Base-by-base conservation (phyloP, 2,329 filamentous ascomycete species). In the Monosporascus ibericus region DNA sequence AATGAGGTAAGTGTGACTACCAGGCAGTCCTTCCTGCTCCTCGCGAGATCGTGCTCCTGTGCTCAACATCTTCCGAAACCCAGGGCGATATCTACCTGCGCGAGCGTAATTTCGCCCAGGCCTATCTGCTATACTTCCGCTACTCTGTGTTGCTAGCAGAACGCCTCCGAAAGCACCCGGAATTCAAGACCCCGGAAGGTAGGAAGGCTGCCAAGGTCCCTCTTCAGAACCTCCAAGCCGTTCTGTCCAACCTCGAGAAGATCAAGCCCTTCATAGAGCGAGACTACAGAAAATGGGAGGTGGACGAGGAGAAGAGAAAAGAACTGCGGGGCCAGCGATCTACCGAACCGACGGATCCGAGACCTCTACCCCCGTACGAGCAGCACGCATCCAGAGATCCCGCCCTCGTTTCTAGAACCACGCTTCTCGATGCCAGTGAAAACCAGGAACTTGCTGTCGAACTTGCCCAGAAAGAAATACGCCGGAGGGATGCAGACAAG, bases 81-180 rank as follows among this genome's bases (percentile, higher is more conserved):
- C 64, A 96, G 89, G 92, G 90, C 20, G 79, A 83, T 49, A 90
- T 92, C 61, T 96, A 96, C 66, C 80, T 94, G 63, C 80, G 81
- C 42, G 92, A 97, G 70, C 86, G 87, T 63, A 92, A 96, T 70
- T 84, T 90, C 58, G 84, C 91, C 62, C 87, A 94, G 65, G 89
- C 92, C 5, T 99, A 95, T 69, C 80, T 96, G 51, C 84, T 97
- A 54, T 81, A 95, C n/a, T 90, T 94, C 67, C 85, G 94, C 60
- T 91, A 95, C 71, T 90, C 90, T 9, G 80, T 86, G 50, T 83
- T 99, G n/a, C 82, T 96, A 24, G 75, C 96, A 27, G 81, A 90
- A 6, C 80, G 87, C 50, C 76, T 99, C 8, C 78, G 82, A 0
- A 79, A 75, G 1, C 94, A 97, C 62, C 91, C 92, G 1, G 84